Evolutionary conservation across 1,284 basidiomycete genomes (phyloP), one percentile per base, ranked within the genome.

Genomic region (Ceratobasidium sp.): DNA sequence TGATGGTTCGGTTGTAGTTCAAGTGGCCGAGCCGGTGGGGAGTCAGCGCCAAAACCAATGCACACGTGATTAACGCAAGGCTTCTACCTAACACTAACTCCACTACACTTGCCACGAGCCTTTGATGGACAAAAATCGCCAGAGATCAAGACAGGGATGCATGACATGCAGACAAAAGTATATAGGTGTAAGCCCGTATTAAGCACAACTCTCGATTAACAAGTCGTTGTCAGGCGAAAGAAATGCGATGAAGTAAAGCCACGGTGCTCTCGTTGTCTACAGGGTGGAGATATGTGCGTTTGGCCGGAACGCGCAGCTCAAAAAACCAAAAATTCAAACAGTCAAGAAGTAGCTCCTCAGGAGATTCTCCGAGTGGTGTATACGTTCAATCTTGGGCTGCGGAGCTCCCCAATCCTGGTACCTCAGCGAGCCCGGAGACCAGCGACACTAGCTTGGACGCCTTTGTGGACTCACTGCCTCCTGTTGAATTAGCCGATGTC

Each of bases 161-260:
- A 5, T 67, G 36, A 67, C 48, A 16, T 67, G 64, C 26, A 36
- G 64, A 36, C 50, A 50, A 67, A 67, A 67, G 64, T 67, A 41
- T 55, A 41, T 12, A 8, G 16, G n/a, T 41, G 50, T n/a, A n/a
- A n/a, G 23, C 26, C n/a, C 21, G 3, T 10, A 8, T 43, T 50
- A 43, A 45, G n/a, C 28, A n/a, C 16, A 3, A 48, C 1, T 5
- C 18, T 46, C 6, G 26, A 43, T 36, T 55, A 26, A 67, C 39
- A 41, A 21, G 14, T 30, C 14, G 16, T 39, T 23, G 1, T 12
- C 12, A 67, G 64, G 36, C 50, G 64, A 2, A 67, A 67, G 28
- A 67, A 67, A 32, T 67, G 64, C 36, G 34, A 45, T 26, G 64
- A 67, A 67, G 32, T 26, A 23, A 3, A 16, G 21, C 64, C 64